phyloP scores from a whole-genome alignment of 495 filamentous ascomycete genomes.

The Aspergillus baeticus region DNA sequence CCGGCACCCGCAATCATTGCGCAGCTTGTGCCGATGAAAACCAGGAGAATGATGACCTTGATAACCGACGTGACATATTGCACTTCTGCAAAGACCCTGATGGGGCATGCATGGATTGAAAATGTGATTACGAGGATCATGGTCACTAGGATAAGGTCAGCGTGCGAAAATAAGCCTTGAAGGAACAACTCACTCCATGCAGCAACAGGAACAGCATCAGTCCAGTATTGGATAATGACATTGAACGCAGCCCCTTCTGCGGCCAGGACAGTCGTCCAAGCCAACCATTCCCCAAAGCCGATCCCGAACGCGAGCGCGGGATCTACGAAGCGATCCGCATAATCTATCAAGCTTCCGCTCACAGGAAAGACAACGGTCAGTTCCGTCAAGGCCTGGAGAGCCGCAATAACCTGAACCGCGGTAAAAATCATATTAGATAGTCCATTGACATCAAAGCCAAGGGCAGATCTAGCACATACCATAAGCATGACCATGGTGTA shows the following conservation, averaged over 20 bases:
- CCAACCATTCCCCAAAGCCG: slow-evolving; percentile 29
- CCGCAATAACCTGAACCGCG: slow-evolving; percentile 8
- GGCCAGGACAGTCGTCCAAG: no score
- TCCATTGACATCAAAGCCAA: no score
- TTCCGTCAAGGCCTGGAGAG: slow-evolving; percentile 29
- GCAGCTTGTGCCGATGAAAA: slow-evolving; percentile 26
- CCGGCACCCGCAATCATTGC: slow-evolving; percentile 32
- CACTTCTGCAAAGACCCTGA: slow-evolving; percentile 29
- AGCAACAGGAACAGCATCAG: no score
- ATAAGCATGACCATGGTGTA: slow-evolving; percentile 29
- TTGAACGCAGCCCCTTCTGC: no score
- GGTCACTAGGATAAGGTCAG: slow-evolving; percentile 20
- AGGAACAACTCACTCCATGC: no score
- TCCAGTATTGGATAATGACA: no score
- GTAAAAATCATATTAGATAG: no score
- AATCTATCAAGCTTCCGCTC: slow-evolving; percentile 33
- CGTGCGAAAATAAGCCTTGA: slow-evolving; percentile 20
- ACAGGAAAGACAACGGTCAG: slow-evolving; percentile 33
- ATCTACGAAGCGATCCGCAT: slow-evolving; percentile 35
- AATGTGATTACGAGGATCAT: slow-evolving; percentile 26
- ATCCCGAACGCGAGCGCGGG: slow-evolving; percentile 32
- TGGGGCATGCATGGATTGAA: slow-evolving; percentile 25
- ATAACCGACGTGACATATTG: slow-evolving; percentile 30
- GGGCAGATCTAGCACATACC: slow-evolving; percentile 3
- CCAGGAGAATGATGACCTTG: slow-evolving; percentile 30